phyloP scores from a whole-genome alignment of 495 filamentous ascomycete genomes.

The Penicillium nucicola region DNA sequence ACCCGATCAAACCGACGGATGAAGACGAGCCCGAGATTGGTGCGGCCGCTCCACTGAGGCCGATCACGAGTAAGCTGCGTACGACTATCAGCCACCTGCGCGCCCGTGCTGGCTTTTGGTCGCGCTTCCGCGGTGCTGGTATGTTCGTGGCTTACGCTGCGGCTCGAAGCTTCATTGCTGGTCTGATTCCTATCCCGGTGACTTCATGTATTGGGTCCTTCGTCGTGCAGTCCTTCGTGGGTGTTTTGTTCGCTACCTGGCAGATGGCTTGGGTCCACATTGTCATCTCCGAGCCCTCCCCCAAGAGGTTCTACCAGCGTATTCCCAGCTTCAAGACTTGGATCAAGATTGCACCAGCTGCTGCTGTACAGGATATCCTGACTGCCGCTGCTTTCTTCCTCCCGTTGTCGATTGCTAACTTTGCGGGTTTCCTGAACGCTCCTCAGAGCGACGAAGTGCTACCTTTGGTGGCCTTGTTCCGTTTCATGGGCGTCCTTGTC shows the following conservation, averaged over 20 bases:
- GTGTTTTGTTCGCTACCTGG: conserved; percentile 46
- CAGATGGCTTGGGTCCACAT: conserved; percentile 60
- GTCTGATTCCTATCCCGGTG: conserved; percentile 23
- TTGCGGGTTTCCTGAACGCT: conserved; percentile 27
- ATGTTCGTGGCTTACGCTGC: conserved; percentile 33
- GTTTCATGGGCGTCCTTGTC: conserved; percentile 31
- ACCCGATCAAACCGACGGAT: conserved; percentile 32
- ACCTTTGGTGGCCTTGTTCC: conserved; percentile 15
- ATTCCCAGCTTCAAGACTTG: conserved; percentile 44
- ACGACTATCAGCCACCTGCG: conserved; percentile 57
- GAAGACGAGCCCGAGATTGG: conserved; percentile 30
- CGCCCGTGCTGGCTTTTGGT: conserved; percentile 48
- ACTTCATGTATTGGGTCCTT: conserved; percentile 31
- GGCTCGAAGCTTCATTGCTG: conserved; percentile 23
- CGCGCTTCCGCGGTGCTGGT: conserved; percentile 57
- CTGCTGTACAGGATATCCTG: conserved; percentile 40
- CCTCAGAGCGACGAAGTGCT: conserved; percentile 13
- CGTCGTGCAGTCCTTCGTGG: conserved; percentile 35
- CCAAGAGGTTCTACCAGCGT: conserved; percentile 49
- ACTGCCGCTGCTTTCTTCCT: conserved; percentile 34
- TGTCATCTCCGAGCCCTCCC: conserved; percentile 54
- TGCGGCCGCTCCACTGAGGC: conserved; percentile 27
- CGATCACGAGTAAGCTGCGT: conserved; percentile 58
- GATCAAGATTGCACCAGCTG: conserved; percentile 50
- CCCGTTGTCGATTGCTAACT: conserved; percentile 31